Percentiles rank a stretch among this genome's conserved stretches.
Conservation (phyloP, 345 rosid species). For the Eucalyptus sp. region DNA sequence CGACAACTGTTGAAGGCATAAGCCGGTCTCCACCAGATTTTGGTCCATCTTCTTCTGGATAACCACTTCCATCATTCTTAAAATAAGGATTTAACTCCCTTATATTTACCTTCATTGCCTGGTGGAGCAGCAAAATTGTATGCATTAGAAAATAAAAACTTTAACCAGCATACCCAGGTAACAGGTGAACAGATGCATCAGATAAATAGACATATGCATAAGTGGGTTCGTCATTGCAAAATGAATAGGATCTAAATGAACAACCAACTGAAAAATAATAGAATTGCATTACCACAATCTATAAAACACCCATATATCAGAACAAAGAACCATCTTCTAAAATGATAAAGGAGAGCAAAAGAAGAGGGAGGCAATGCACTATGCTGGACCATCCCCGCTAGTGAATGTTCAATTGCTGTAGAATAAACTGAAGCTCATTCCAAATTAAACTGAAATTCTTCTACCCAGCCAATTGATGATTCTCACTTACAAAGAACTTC, state of each 20-base stretch:
- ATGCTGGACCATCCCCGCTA: neutral
- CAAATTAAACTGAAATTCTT: neutral
- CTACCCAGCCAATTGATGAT: neutral
- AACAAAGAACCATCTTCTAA: neutral
- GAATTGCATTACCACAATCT: neutral
- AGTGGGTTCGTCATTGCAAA: neutral
- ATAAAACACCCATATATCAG: neutral
- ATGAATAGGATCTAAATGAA: neutral
- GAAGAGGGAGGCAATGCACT: neutral
- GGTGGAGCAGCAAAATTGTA: neutral
- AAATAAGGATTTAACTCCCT: conserved; percentile 83
- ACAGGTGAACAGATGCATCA: neutral
- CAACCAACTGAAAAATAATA: neutral
- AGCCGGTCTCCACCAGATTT: conserved; percentile 22
- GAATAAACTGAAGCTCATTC: neutral
- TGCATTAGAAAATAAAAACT: neutral
- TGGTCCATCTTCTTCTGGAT: conserved; percentile 51
- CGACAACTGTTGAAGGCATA: conserved; percentile 49
- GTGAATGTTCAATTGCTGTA: neutral
- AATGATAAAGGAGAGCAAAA: neutral
- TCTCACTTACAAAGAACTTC: neutral
- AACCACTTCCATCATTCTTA: conserved; percentile 66
- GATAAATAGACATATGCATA: neutral
- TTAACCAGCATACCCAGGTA: neutral
- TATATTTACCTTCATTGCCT: conserved; percentile 43